A percentile compares a stretch with the other conserved stretches of the same genome.
Conservation (phyloP, 139 green algal species). For the Haematococcus lacustris region DNA sequence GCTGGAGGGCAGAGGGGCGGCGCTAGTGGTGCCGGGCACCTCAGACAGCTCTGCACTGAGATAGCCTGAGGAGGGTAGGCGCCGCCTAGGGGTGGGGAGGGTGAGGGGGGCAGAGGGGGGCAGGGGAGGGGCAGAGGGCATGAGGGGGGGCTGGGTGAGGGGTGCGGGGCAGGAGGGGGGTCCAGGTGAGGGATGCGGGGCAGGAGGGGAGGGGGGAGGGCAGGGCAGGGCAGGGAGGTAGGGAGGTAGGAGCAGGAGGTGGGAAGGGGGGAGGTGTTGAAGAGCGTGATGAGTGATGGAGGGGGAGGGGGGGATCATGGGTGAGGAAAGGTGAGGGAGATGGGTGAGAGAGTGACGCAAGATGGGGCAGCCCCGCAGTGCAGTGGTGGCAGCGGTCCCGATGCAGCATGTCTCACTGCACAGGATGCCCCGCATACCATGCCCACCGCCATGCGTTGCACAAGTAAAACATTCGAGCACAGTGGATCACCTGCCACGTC, state of each 20-base stretch:
- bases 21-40: not conserved
- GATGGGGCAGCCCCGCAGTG: too few species aligned
- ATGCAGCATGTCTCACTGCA: too few species aligned
- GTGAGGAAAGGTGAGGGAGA: too few species aligned
- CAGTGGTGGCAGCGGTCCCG: too few species aligned
- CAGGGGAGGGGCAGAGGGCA: not conserved
- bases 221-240: not conserved
- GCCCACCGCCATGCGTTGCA: too few species aligned
- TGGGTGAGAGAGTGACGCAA: not conserved
- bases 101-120: too few species aligned
- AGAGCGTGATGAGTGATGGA: not conserved
- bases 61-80: constrained; percentile 45
- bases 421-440: too few species aligned
- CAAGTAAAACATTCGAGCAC: not conserved
- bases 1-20: not conserved
- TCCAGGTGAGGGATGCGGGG: not conserved
- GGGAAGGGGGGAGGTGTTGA: too few species aligned
- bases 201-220: not conserved
- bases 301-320: not conserved
- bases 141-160: not conserved
- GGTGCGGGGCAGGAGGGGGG: too few species aligned
- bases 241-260: not conserved
- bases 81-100: constrained; percentile 16
- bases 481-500: not conserved
- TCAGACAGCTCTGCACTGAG: constrained; percentile 39